A percentile compares a stretch with the other conserved stretches of the same genome.
These are phyloP conservation scores for Steccherinum ochraceum DNA, from an alignment of 768 basidiomycete genomes.

Conservation along the genomic window DNA sequence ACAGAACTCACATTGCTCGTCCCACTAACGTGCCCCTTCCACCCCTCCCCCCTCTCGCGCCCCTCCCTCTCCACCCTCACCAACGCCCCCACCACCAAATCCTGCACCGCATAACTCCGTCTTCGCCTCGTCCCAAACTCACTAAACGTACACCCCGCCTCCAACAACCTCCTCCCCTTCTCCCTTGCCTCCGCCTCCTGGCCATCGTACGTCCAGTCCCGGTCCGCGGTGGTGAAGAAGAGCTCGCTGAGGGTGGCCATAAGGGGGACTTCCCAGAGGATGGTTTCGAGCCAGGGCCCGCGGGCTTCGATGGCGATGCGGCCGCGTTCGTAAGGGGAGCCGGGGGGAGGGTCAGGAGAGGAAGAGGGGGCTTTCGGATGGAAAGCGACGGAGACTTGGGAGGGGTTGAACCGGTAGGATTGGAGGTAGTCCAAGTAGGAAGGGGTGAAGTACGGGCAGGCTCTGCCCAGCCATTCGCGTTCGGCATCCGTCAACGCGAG, in stretches of 20 bases:
- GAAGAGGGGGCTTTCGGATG: conserved; percentile 32
- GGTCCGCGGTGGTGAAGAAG: conserved; percentile 71
- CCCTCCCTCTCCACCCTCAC: conserved; percentile 55
- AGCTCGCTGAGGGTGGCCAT: conserved; percentile 90
- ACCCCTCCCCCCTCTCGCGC: too few relatives aligned
- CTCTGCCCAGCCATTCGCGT: conserved; percentile 51
- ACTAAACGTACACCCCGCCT: conserved; percentile 63
- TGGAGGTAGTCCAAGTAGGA: conserved; percentile 76
- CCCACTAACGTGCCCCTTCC: conserved; percentile 58
- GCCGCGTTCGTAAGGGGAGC: conserved; percentile 34
- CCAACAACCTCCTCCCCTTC: conserved; percentile 62
- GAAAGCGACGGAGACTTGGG: conserved; percentile 65
- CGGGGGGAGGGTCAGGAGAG: conserved; percentile 32
- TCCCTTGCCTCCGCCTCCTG: conserved; percentile 72
- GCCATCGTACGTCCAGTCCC: conserved; percentile 81
- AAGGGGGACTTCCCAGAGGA: conserved; percentile 94
- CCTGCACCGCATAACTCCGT: conserved; percentile 60
- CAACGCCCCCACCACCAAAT: conserved; percentile 66
- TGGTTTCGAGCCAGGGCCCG: conserved; percentile 78
- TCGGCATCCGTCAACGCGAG: conserved; percentile 58
- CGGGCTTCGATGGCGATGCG: conserved; percentile 62
- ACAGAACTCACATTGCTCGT: conserved; percentile 90
- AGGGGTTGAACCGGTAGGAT: conserved; percentile 63
- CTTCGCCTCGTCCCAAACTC: conserved; percentile 87
- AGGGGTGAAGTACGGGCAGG: conserved; percentile 69